Evolutionary conservation across 2,329 filamentous ascomycete genomes (phyloP).

Genomic region (Beauveria sp.): DNA sequence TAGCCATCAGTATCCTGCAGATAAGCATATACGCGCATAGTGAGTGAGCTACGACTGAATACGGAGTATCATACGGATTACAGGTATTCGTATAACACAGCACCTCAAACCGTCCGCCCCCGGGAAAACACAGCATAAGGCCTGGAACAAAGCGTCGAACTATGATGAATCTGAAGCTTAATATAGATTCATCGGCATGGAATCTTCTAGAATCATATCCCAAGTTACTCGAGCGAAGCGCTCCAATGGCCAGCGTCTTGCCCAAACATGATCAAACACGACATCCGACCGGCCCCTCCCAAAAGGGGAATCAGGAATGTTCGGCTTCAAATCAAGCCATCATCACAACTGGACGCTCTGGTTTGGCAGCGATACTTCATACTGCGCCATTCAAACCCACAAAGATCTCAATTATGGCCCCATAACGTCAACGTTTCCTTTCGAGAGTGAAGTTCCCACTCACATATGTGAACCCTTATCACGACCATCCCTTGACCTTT

Average conservation of each 20-base stretch:
- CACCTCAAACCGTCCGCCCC: neutral
- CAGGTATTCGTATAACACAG: neutral
- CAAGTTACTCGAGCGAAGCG: neutral
- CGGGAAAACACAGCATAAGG: neutral
- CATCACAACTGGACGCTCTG: neutral
- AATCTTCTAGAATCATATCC: neutral
- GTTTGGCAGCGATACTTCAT: too few species aligned
- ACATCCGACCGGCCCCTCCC: neutral
- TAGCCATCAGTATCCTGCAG: neutral
- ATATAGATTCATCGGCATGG: neutral
- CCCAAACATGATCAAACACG: neutral
- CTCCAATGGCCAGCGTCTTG: neutral
- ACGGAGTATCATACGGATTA: neutral
- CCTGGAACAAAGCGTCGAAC: neutral
- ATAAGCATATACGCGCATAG: too few species aligned
- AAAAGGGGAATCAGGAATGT: neutral
- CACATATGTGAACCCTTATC: neutral
- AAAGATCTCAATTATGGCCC: neutral
- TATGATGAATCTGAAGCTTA: neutral
- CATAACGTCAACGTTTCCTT: neutral
- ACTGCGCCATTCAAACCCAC: neutral
- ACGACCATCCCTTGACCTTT: neutral
- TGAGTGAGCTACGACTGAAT: neutral
- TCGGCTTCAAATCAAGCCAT: neutral
- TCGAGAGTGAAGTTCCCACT: neutral